Percentiles rank a stretch among this genome's conserved stretches.
These are phyloP conservation scores for Pistacia integerrima DNA, from an alignment of 345 rosid genomes.

Conservation along the genomic window DNA sequence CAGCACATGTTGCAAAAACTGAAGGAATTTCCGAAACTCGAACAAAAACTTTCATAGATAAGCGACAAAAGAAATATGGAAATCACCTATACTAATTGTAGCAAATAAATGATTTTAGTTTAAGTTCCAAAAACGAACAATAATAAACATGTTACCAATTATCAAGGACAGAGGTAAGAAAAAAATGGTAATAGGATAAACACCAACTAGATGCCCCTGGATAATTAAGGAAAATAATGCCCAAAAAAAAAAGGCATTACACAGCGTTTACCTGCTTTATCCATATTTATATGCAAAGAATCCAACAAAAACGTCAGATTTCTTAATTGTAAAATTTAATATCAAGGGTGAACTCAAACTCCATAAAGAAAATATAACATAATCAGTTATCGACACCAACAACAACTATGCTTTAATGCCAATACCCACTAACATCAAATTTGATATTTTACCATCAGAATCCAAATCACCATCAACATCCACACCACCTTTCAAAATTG, in stretches of 20 bases:
- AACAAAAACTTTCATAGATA: too few species aligned
- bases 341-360: not conserved
- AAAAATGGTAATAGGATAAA: not conserved
- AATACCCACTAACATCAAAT: slow-evolving; percentile 1
- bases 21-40: not conserved
- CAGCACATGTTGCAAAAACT: not conserved
- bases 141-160: not conserved
- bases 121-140: not conserved
- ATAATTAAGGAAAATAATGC: not conserved
- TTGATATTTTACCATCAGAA: not conserved
- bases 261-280: not conserved
- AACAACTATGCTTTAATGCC: not conserved
- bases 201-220: not conserved
- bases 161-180: not conserved
- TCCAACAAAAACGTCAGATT: not conserved
- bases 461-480: not conserved
- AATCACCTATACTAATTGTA: not conserved
- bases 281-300: not conserved
- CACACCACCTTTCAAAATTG: not conserved
- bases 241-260: not conserved
- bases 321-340: not conserved
- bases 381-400: not conserved
- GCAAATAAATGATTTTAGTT: slow-evolving; percentile 1
- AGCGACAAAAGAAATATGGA: not conserved
- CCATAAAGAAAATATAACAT: not conserved